These are phyloP conservation scores for Limnanthes douglasii DNA, from an alignment of 345 rosid genomes.

Conservation along the genomic window DNA sequence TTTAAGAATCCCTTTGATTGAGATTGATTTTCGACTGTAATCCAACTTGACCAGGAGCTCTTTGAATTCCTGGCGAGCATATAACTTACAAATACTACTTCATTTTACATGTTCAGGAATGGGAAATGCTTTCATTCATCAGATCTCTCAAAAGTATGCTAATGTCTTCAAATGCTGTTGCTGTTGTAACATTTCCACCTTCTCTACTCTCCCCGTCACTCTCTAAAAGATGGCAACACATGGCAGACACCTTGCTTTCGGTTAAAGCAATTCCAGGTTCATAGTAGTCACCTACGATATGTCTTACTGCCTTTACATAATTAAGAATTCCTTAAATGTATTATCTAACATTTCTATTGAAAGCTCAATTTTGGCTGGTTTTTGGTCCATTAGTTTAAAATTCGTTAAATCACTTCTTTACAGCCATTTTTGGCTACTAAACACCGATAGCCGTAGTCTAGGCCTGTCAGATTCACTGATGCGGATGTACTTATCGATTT, in stretches of 20 bases:
- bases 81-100: background rate
- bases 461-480: too few relatives aligned
- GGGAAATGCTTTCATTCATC: slow-evolving; percentile 76
- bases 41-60: background rate
- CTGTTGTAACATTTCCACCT: slow-evolving; percentile 56
- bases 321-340: too few relatives aligned
- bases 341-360: too few relatives aligned
- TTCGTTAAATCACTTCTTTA: too few relatives aligned
- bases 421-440: too few relatives aligned
- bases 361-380: too few relatives aligned
- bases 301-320: background rate
- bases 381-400: too few relatives aligned
- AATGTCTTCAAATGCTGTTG: slow-evolving; percentile 70
- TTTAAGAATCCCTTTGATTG: too few relatives aligned
- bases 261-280: slow-evolving; percentile 79
- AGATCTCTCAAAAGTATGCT: slow-evolving; percentile 63
- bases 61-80: background rate
- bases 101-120: slow-evolving; percentile 37
- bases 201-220: slow-evolving; percentile 56
- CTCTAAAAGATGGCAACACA: slow-evolving; percentile 72
- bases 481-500: too few relatives aligned
- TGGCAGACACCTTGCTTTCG: slow-evolving; percentile 78
- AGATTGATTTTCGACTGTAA: too few relatives aligned
- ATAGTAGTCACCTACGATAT: slow-evolving; percentile 1
- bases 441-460: too few relatives aligned